Evolutionary conservation across 2,329 filamentous ascomycete genomes (phyloP).

Genomic region (Arachnopeziza araneosa): DNA sequence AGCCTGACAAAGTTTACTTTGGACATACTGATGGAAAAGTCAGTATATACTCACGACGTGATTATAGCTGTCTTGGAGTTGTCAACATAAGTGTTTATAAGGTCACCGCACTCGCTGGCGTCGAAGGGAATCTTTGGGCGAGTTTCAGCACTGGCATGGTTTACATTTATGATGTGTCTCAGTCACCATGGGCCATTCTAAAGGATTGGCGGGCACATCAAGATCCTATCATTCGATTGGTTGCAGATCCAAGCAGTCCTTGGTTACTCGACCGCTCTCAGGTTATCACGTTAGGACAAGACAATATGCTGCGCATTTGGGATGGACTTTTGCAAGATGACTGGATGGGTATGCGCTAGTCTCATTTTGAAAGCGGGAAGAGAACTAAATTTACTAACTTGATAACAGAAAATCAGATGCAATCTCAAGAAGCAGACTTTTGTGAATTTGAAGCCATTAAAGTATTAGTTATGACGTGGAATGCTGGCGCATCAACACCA

Average conservation of each 20-base stretch:
- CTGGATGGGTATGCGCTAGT: slow-evolving; percentile 63
- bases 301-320: slow-evolving; percentile 81
- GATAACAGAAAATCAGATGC: slow-evolving; percentile 70
- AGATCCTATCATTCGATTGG: slow-evolving; percentile 70
- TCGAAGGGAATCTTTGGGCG: slow-evolving; percentile 82
- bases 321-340: slow-evolving; percentile 91
- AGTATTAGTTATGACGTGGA: slow-evolving; percentile 87
- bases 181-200: slow-evolving; percentile 79
- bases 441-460: slow-evolving; percentile 80
- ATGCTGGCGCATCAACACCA: slow-evolving; percentile 93
- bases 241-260: slow-evolving; percentile 73
- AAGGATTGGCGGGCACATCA: slow-evolving; percentile 96
- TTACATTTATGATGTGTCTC: slow-evolving; percentile 81
- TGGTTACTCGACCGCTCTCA: slow-evolving; percentile 82
- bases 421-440: slow-evolving; percentile 72
- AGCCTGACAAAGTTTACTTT: slow-evolving; percentile 77
- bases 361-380: neutral
- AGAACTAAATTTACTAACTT: slow-evolving; percentile 1
- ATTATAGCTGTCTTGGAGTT: slow-evolving; percentile 72
- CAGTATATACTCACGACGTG: slow-evolving; percentile 74
- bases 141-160: slow-evolving; percentile 92
- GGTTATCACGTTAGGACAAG: slow-evolving; percentile 79
- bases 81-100: slow-evolving; percentile 91
- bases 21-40: slow-evolving; percentile 93
- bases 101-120: slow-evolving; percentile 79